A percentile compares a stretch with the other conserved stretches of the same genome.
These are phyloP conservation scores for Thozetella sp. DNA, from an alignment of 495 filamentous ascomycete species.

Conservation along the genomic window DNA sequence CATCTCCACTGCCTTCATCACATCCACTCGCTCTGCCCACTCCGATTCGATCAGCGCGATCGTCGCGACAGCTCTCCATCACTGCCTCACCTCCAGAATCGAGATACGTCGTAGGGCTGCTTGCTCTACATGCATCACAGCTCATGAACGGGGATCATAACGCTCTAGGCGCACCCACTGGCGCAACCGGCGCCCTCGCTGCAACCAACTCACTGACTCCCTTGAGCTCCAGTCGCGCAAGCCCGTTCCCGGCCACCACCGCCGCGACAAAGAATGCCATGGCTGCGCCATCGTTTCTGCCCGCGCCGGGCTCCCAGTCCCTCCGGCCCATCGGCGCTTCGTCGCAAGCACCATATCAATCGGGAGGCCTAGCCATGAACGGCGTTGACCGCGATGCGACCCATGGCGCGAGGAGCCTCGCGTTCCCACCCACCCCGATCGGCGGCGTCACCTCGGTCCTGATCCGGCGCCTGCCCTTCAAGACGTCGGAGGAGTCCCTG, in stretches of 20 bases:
- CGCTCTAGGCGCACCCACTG: constrained; percentile 28
- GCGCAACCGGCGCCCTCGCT: constrained; percentile 17
- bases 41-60: constrained; percentile 43
- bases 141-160: constrained; percentile 45
- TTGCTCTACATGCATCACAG: constrained; percentile 39
- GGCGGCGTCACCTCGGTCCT: constrained; percentile 39
- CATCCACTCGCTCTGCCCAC: constrained; percentile 20
- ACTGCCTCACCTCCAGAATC: constrained; percentile 13
- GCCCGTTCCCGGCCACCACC: constrained; percentile 30
- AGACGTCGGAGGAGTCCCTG: constrained; percentile 71
- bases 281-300: constrained; percentile 35
- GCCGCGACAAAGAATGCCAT: constrained; percentile 35
- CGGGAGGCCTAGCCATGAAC: constrained; percentile 25
- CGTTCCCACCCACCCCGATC: constrained; percentile 44
- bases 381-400: constrained; percentile 45
- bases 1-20: constrained; percentile 18
- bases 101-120: background rate
- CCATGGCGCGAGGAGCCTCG: constrained; percentile 48
- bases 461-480: constrained; percentile 76
- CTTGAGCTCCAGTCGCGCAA: constrained; percentile 36
- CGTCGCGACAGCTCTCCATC: constrained; percentile 23
- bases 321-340: constrained; percentile 23
- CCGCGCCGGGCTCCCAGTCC: constrained; percentile 25
- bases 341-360: constrained; percentile 41
- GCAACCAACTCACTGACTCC: constrained; percentile 25